A percentile compares a stretch with the other conserved stretches of the same genome.
Conservation (phyloP, 768 basidiomycete genomes). For the Exidia glandulosa region DNA sequence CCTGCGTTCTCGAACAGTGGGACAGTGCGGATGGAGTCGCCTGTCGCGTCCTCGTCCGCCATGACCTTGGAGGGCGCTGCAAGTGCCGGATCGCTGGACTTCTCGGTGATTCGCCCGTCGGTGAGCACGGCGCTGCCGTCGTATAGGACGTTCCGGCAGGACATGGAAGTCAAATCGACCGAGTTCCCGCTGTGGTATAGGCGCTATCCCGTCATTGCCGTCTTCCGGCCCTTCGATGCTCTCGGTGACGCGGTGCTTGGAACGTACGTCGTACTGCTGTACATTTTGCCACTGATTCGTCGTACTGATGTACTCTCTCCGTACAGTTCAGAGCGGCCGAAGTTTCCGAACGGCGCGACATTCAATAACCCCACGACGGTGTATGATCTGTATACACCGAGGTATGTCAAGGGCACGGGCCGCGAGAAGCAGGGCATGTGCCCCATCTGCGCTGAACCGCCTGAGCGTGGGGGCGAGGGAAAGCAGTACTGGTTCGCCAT, state of each 20-base stretch:
- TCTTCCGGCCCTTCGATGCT: conserved; percentile 28
- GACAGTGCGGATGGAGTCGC: neutral
- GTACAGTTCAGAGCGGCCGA: neutral
- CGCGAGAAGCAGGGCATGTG: conserved; percentile 63
- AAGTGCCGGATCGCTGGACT: neutral
- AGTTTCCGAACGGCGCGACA: conserved; percentile 19
- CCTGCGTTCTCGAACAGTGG: neutral
- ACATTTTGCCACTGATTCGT: conserved; percentile 1
- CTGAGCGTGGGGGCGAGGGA: conserved; percentile 49
- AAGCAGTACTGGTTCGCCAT: conserved; percentile 61
- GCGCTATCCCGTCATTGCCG: conserved; percentile 56
- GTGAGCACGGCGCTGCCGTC: neutral
- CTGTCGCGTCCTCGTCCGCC: neutral
- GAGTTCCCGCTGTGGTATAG: conserved; percentile 57
- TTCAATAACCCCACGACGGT: conserved; percentile 50
- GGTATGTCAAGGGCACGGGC: conserved; percentile 63
- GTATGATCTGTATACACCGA: conserved; percentile 67
- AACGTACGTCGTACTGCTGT: conserved; percentile 23
- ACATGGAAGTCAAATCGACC: conserved; percentile 33
- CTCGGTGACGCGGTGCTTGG: conserved; percentile 3
- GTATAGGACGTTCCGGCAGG: conserved; percentile 37
- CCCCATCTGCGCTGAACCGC: conserved; percentile 59
- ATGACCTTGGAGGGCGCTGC: neutral
- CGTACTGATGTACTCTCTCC: no score
- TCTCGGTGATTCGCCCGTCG: neutral